These are phyloP conservation scores for Ochromonadaceae sp. DNA, from an alignment of 352 stramenopile species.

Conservation along the genomic window DNA sequence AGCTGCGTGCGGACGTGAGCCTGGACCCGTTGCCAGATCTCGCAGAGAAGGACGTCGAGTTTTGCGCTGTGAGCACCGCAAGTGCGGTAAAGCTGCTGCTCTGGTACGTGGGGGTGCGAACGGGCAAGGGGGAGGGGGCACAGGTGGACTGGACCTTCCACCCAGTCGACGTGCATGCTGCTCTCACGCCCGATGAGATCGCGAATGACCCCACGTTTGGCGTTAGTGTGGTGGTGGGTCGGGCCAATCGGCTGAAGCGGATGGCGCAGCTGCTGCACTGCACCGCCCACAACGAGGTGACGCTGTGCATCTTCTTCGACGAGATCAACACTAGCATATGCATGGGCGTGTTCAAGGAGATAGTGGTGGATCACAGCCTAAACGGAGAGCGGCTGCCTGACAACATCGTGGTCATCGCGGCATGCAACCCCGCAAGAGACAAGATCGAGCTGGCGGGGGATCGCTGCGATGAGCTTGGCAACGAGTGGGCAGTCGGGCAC, in stretches of 20 bases:
- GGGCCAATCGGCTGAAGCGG: not conserved
- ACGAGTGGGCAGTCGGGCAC: constrained; percentile 18
- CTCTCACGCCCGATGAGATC: constrained; percentile 28
- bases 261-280: not conserved
- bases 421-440: constrained; percentile 33
- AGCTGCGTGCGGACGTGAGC: too few relatives aligned
- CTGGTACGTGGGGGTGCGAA: not conserved
- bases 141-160: constrained; percentile 31
- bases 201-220: too few relatives aligned
- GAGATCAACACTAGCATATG: constrained; percentile 37
- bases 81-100: not conserved
- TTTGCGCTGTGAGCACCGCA: not conserved
- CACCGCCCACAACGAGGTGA: constrained; percentile 4
- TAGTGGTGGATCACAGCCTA: constrained; percentile 36
- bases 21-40: too few relatives aligned
- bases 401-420: constrained; percentile 37
- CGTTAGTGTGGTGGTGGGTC: not conserved
- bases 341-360: constrained; percentile 39
- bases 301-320: constrained; percentile 37
- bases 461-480: not conserved
- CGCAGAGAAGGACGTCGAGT: too few relatives aligned
- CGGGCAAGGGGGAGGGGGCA: not conserved
- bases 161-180: constrained; percentile 32
- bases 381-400: constrained; percentile 27
- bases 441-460: constrained; percentile 18